A percentile compares a stretch with the other conserved stretches of the same genome.
Conservation (phyloP, 768 basidiomycete species). For the Nevesoporus exiguus region DNA sequence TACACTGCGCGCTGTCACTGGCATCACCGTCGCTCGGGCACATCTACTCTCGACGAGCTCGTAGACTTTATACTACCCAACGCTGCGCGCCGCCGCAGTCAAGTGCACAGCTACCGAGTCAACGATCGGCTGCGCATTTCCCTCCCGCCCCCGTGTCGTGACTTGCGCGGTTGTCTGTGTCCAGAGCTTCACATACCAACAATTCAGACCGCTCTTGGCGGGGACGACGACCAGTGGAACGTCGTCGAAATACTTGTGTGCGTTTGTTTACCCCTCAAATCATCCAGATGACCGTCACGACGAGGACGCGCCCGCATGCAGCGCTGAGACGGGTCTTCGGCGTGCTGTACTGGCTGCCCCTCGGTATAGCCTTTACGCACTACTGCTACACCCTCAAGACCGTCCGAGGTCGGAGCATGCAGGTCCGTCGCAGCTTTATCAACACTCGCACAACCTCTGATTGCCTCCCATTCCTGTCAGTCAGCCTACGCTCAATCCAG, state of each 20-base stretch:
- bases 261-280: background rate
- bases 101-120: background rate
- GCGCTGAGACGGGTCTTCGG: slow-evolving; percentile 5
- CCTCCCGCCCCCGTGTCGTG: background rate
- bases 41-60: background rate
- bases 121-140: background rate
- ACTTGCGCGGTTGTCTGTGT: too few species aligned
- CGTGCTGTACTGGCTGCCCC: slow-evolving; percentile 58
- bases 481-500: slow-evolving; percentile 71
- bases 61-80: background rate
- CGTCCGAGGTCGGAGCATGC: slow-evolving; percentile 68
- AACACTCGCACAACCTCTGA: background rate
- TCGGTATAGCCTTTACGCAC: slow-evolving; percentile 44
- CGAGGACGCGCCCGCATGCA: background rate
- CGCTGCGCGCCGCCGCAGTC: slow-evolving; percentile 1
- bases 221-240: too few species aligned
- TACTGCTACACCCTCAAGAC: slow-evolving; percentile 52
- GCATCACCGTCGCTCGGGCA: background rate
- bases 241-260: background rate
- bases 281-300: background rate
- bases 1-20: too few species aligned
- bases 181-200: too few species aligned
- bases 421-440: slow-evolving; percentile 42
- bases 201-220: too few species aligned
- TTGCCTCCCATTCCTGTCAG: slow-evolving; percentile 33